A percentile compares a stretch with the other conserved stretches of the same genome.
Evolutionary conservation across 1,139 yeast species (phyloP).

Genomic region (Scheffersomyces quercinus): DNA sequence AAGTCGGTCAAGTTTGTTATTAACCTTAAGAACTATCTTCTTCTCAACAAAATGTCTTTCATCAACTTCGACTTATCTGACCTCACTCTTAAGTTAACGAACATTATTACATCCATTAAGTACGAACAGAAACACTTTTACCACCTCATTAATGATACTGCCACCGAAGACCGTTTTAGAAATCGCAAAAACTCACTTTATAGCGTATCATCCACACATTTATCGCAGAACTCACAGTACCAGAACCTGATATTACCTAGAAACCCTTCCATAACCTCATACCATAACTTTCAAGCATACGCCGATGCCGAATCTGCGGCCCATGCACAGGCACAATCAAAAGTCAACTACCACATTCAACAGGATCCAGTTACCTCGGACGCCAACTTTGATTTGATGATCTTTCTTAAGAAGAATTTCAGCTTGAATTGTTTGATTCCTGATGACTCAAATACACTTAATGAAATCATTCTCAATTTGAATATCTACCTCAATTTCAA

Average conservation of each 20-base stretch:
- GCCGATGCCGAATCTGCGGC: not conserved
- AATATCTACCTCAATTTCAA: constrained; percentile 37
- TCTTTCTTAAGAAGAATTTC: constrained; percentile 41
- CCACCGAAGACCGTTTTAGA: not conserved
- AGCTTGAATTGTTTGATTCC: constrained; percentile 36
- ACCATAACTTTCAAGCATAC: not conserved
- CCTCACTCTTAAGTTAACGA: constrained; percentile 62
- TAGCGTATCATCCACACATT: not conserved
- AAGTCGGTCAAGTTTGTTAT: constrained; percentile 42
- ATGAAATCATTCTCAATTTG: constrained; percentile 37
- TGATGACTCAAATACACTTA: constrained; percentile 34
- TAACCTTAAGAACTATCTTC: constrained; percentile 36
- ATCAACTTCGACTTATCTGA: constrained; percentile 64
- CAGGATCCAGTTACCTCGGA: constrained; percentile 4
- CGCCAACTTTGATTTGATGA: constrained; percentile 33
- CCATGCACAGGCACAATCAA: not conserved
- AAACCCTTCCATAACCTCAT: not conserved
- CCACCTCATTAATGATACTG: constrained; percentile 9
- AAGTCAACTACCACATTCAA: not conserved
- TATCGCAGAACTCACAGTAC: not conserved
- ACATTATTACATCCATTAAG: constrained; percentile 18
- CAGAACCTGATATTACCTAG: not conserved
- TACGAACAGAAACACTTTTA: constrained; percentile 9
- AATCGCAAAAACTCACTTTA: not conserved
- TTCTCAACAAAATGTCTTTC: constrained; percentile 53